phyloP scores from a whole-genome alignment of 495 filamentous ascomycete species.

The Tetracladium marchalianum region DNA sequence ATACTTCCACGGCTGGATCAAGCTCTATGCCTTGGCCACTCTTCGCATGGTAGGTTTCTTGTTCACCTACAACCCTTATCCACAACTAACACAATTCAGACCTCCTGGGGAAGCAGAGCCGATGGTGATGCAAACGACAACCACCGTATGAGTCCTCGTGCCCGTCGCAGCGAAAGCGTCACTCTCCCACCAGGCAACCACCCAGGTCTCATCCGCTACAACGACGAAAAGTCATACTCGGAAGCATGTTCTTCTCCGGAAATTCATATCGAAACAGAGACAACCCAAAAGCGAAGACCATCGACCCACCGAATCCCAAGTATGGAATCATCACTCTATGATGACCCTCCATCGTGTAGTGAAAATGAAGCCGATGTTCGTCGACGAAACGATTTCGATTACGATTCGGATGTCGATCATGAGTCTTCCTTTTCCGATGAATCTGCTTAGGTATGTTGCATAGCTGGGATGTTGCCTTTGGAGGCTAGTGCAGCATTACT shows the following conservation, averaged over 20 bases:
- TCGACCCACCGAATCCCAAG: no score
- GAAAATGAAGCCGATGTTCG: no score
- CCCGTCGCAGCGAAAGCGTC: conserved; percentile 35
- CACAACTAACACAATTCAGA: conserved; percentile 28
- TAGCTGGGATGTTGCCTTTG: conserved; percentile 6
- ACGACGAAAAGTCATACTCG: conserved; percentile 13
- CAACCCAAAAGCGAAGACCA: neutral
- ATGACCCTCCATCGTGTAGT: no score
- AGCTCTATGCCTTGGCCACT: conserved; percentile 63
- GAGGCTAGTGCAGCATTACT: conserved; percentile 23
- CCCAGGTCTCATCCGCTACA: conserved; percentile 17
- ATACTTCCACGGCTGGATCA: conserved; percentile 68
- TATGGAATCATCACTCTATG: no score
- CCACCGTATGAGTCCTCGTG: conserved; percentile 41
- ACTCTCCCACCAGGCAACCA: conserved; percentile 29
- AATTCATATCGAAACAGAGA: neutral
- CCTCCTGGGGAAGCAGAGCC: conserved; percentile 59
- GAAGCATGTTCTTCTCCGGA: neutral
- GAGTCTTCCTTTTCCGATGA: conserved; percentile 11
- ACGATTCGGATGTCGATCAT: conserved; percentile 6
- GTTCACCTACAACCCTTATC: neutral
- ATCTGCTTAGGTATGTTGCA: conserved; percentile 4
- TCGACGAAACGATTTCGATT: conserved; percentile 3
- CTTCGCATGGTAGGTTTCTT: conserved; percentile 51
- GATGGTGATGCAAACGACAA: conserved; percentile 56